Percentiles rank a stretch among this genome's conserved stretches.
phyloP scores from a whole-genome alignment of 192 early-diverging fungal species.

The Phycomyces blakesleeanus region DNA sequence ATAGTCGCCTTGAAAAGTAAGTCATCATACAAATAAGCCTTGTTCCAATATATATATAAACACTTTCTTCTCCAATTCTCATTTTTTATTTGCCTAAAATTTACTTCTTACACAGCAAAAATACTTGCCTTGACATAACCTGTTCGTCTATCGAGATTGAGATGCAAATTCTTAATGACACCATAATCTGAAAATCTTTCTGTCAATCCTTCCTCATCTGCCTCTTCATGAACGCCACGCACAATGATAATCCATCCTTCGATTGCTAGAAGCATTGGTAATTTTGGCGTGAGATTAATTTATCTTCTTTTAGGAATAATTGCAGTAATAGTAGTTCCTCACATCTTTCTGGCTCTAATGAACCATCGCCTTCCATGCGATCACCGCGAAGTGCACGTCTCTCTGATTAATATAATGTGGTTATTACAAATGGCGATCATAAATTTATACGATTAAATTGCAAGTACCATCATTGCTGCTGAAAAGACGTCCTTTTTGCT shows the following conservation, averaged over 20 bases:
- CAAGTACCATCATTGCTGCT: neutral
- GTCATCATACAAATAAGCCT: too few relatives aligned
- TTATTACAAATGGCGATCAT: neutral
- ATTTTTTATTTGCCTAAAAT: too few relatives aligned
- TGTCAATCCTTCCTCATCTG: conserved; percentile 84
- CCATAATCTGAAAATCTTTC: conserved; percentile 90
- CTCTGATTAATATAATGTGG: neutral
- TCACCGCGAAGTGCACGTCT: neutral
- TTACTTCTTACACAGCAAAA: neutral
- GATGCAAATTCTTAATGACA: conserved; percentile 82
- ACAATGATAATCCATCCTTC: conserved; percentile 97
- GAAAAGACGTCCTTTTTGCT: conserved; percentile 10
- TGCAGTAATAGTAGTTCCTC: too few relatives aligned
- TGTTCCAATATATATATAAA: too few relatives aligned
- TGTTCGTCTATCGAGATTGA: conserved; percentile 92
- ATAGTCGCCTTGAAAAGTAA: too few relatives aligned
- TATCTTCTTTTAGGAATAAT: too few relatives aligned
- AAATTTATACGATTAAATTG: neutral
- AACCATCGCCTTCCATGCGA: neutral
- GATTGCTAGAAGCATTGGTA: conserved; percentile 49
- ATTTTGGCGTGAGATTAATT: too few relatives aligned
- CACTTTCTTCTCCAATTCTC: neutral
- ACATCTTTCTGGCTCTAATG: conserved; percentile 25
- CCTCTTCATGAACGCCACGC: conserved; percentile 92
- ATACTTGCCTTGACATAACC: conserved; percentile 88